Evolutionary conservation across 2,329 filamentous ascomycete species (phyloP).

Genomic region (Pseudogymnoascus pannorum): DNA sequence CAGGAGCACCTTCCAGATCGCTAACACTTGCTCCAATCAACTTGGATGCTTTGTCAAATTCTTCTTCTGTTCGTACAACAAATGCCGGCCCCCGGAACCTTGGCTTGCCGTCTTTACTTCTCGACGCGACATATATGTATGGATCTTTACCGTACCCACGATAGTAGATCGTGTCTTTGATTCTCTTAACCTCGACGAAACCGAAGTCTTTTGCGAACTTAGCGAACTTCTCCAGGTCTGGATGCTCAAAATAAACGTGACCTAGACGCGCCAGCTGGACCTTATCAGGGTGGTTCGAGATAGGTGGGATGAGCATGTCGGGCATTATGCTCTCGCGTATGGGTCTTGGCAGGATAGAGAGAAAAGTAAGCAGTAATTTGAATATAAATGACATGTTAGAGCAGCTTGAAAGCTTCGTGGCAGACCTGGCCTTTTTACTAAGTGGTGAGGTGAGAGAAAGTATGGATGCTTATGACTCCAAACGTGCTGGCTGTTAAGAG

Average conservation of each 20-base stretch:
- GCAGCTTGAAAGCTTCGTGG: too few relatives aligned
- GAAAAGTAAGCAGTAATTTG: background rate
- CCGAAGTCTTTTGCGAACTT: constrained; percentile 30
- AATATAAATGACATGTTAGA: too few relatives aligned
- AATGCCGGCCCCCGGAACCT: constrained; percentile 13
- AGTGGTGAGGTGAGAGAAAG: too few relatives aligned
- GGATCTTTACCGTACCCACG: constrained; percentile 14
- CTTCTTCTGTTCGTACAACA: constrained; percentile 11
- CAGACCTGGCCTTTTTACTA: too few relatives aligned
- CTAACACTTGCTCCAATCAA: background rate
- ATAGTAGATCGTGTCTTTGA: constrained; percentile 13
- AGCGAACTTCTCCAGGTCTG: constrained; percentile 22
- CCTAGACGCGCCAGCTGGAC: constrained; percentile 26
- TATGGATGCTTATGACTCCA: too few relatives aligned
- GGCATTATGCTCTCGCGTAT: constrained; percentile 18
- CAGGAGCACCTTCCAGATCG: background rate
- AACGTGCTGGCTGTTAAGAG: too few relatives aligned
- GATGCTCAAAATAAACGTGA: constrained; percentile 29
- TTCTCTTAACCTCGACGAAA: constrained; percentile 21
- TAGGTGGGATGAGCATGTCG: constrained; percentile 15
- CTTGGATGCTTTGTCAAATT: constrained; percentile 13
- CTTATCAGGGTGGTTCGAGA: constrained; percentile 17
- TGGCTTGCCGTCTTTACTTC: background rate
- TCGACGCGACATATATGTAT: constrained; percentile 13
- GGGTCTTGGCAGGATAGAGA: constrained; percentile 15